phyloP scores from a whole-genome alignment of 345 rosid species.

The Arabidopsis arenosa region DNA sequence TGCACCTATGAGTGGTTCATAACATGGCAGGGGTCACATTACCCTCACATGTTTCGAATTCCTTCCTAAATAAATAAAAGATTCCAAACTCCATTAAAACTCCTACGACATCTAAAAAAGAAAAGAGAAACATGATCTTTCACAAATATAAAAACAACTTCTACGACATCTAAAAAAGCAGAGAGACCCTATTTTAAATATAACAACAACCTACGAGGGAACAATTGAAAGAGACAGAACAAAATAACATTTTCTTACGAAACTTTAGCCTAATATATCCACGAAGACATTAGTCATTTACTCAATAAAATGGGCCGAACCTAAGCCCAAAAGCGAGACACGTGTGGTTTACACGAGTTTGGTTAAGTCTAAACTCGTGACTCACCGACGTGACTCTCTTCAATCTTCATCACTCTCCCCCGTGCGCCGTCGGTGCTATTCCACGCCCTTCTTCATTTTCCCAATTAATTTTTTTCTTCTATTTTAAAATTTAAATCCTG shows the following conservation, averaged over 20 bases:
- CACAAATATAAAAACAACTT: slow-evolving; percentile 18
- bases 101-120: slow-evolving; percentile 22
- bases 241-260: not conserved
- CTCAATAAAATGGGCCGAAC: slow-evolving; percentile 18
- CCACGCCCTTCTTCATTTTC: slow-evolving; percentile 39
- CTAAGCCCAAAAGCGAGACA: slow-evolving; percentile 28
- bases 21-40: slow-evolving; percentile 28
- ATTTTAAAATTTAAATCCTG: not conserved
- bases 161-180: slow-evolving; percentile 23
- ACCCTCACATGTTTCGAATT: slow-evolving; percentile 15
- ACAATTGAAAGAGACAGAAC: slow-evolving; percentile 6
- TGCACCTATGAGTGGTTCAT: slow-evolving; percentile 28
- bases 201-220: slow-evolving; percentile 8
- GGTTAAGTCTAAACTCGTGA: slow-evolving; percentile 35
- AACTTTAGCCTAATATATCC: not conserved
- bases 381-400: slow-evolving; percentile 39
- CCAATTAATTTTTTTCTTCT: slow-evolving; percentile 5
- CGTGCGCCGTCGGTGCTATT: slow-evolving; percentile 46
- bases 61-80: slow-evolving; percentile 16
- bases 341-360: slow-evolving; percentile 38
- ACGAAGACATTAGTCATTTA: not conserved
- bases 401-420: slow-evolving; percentile 18
- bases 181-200: slow-evolving; percentile 23
- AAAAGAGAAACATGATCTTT: slow-evolving; percentile 22
- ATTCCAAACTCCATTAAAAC: slow-evolving; percentile 28